Base-by-base conservation (phyloP, 495 filamentous ascomycete genomes). In the Evernia prunastri region DNA sequence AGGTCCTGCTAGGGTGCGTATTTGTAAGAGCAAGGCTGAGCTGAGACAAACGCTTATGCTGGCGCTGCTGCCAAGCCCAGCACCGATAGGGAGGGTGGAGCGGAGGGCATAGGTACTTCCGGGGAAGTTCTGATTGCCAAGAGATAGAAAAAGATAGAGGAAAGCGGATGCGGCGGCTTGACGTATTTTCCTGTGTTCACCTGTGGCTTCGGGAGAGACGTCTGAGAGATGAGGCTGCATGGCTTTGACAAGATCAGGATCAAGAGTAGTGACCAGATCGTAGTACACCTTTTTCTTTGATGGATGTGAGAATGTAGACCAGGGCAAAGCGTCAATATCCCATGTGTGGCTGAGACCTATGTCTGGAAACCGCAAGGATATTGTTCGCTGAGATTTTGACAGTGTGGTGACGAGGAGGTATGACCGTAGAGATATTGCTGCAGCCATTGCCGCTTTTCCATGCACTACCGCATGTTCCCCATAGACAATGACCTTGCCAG, bases 391-490 rank as follows among this genome's bases (percentile, higher is more conserved):
- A 10, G 90, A 89, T 76, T 95, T 96, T 42, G 89, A 89, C 43
- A 95, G 85, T 17, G 92, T 89, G 13, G 91, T 94, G 72, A 96
- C 92, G 63, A 92, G 90, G 49, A 98, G 86, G 75, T 97, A 98
- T 45, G 93, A 97, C 31, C 94, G 90, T 31, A 97, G 81, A 31
- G 93, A 95, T 64, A 98, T 91, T 20, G 94, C 86, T 25, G 93
- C 94, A 47, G 94, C 94, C 75, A 98, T 91, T 60, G 94, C 92
- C 58, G 92, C 86, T 85, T 96, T 96, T 71, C 94, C 94, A 71
- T 98, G 84, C 13, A 98, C 94, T 3, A 96, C 94, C 15, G 94
- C 90, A 78, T 98, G 94, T 73, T 98, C 94, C 60, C 94, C 94
- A 75, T 89, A 96, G 23, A 96, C 90, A 72, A 98, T 97, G 70